phyloP scores from a whole-genome alignment of 2,329 filamentous ascomycete genomes.

The Clathrospora elynae region DNA sequence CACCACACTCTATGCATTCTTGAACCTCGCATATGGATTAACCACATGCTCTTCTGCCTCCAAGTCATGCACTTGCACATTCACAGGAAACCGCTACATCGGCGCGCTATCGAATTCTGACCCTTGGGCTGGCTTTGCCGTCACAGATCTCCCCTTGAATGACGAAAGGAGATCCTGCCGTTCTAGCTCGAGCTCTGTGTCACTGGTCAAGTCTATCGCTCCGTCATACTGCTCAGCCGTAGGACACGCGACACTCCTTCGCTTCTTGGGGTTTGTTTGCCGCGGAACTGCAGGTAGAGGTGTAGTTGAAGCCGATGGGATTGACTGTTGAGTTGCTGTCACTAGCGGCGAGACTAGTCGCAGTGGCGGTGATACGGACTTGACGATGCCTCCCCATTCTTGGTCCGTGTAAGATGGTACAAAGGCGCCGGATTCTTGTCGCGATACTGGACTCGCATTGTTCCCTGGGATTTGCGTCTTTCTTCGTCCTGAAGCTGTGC shows the following conservation, averaged over 20 bases:
- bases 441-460: neutral
- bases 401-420: conserved; percentile 1
- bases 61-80: neutral
- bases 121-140: neutral
- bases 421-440: conserved; percentile 1
- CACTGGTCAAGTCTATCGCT: conserved; percentile 25
- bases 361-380: conserved; percentile 5
- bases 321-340: neutral
- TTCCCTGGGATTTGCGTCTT: too few species aligned
- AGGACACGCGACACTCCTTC: conserved; percentile 2
- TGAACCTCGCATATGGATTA: conserved; percentile 7
- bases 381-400: conserved; percentile 7
- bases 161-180: conserved; percentile 17
- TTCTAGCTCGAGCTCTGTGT: conserved; percentile 18
- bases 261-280: conserved; percentile 1
- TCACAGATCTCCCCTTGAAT: conserved; percentile 14
- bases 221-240: conserved; percentile 1
- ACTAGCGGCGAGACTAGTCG: too few species aligned
- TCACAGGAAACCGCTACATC: neutral
- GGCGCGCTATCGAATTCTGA: neutral
- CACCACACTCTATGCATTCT: neutral
- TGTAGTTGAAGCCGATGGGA: neutral
- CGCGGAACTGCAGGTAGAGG: neutral
- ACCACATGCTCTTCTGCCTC: neutral
- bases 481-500: too few species aligned